Conservation (phyloP, 352 stramenopile genomes). For the Phytopythium cucurbitacearum region DNA sequence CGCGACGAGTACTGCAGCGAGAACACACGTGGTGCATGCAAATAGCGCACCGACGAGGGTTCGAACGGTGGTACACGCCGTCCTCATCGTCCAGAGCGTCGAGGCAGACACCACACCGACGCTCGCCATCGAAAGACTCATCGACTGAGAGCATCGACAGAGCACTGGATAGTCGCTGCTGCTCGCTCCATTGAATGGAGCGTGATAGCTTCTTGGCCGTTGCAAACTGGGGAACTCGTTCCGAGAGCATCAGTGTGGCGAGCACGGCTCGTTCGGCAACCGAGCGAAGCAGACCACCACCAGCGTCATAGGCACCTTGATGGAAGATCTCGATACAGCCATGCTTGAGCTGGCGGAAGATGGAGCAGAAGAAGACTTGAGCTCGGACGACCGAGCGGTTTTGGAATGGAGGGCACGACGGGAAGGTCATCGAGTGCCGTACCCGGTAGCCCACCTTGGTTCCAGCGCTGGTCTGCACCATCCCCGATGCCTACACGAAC, state of each 20-base stretch:
- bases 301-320: constrained; percentile 48
- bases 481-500: constrained; percentile 14
- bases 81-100: constrained; percentile 9
- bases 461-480: constrained; percentile 25
- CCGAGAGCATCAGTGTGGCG: constrained; percentile 35
- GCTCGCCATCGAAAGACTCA: constrained; percentile 26
- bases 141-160: constrained; percentile 27
- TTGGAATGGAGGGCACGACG: constrained; percentile 38
- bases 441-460: constrained; percentile 35
- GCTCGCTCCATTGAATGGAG: constrained; percentile 27
- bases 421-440: constrained; percentile 61
- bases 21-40: constrained; percentile 24
- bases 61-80: constrained; percentile 2
- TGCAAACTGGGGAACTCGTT: constrained; percentile 37
- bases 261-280: constrained; percentile 44
- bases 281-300: constrained; percentile 33
- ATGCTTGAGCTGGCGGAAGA: constrained; percentile 57
- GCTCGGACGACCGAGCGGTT: constrained; percentile 53
- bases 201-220: constrained; percentile 60
- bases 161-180: constrained; percentile 16
- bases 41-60: background rate
- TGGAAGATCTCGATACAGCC: constrained; percentile 63
- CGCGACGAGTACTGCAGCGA: constrained; percentile 42
- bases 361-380: constrained; percentile 61
- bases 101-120: constrained; percentile 52